Percentiles rank a stretch among this genome's conserved stretches.
Conservation (phyloP, 108 stramenopile genomes). For the Mediolabrus comicus region DNA sequence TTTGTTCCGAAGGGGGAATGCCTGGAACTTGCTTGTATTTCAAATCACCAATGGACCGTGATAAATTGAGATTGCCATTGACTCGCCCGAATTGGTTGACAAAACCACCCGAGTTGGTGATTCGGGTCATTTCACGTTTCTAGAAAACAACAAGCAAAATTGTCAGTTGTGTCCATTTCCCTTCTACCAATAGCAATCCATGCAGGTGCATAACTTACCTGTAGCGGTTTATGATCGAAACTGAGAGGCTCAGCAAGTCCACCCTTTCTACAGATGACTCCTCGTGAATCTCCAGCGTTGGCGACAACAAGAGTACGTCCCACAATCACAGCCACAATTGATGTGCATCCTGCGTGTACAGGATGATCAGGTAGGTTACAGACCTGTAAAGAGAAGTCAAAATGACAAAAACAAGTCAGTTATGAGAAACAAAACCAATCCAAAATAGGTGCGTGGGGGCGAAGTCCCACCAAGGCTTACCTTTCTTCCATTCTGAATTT, state of each 20-base stretch:
- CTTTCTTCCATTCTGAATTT: conserved; percentile 44
- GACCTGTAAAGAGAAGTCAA: conserved; percentile 29
- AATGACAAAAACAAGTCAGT: no score
- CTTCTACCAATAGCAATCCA: not conserved
- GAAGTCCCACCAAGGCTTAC: no score
- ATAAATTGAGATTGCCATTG: conserved; percentile 95
- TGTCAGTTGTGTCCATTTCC: not conserved
- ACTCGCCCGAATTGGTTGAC: conserved; percentile 95
- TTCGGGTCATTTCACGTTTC: conserved; percentile 77
- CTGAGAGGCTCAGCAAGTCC: conserved; percentile 69
- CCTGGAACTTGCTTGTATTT: conserved; percentile 94
- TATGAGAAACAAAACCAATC: no score
- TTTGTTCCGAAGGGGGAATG: conserved; percentile 73
- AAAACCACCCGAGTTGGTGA: conserved; percentile 86
- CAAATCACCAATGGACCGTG: conserved; percentile 95
- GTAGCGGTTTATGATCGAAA: conserved; percentile 88
- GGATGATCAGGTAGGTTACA: conserved; percentile 92
- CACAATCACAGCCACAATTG: conserved; percentile 84
- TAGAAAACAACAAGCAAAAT: not conserved
- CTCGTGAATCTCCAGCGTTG: conserved; percentile 92
- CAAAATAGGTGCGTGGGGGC: conserved; percentile 1
- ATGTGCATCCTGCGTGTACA: conserved; percentile 94
- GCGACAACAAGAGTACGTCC: conserved; percentile 84
- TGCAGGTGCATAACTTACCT: conserved; percentile 34
- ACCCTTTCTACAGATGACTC: conserved; percentile 77